These are phyloP conservation scores for Rhodotorula glutinis DNA, from an alignment of 1,284 basidiomycete species.

Conservation along the genomic window DNA sequence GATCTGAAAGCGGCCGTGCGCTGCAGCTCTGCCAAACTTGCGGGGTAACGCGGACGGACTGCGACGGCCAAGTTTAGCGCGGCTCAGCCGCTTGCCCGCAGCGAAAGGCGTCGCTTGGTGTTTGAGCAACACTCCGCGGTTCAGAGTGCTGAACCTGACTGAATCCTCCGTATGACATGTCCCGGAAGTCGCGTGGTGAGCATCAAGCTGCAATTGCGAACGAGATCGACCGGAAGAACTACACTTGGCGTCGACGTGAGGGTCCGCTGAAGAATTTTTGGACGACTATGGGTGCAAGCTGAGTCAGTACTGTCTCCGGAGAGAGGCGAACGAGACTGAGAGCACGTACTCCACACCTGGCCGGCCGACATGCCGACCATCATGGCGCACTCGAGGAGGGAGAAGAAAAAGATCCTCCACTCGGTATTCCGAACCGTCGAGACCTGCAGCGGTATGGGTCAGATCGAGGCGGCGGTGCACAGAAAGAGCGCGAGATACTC, in stretches of 20 bases:
- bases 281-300: not conserved
- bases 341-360: slow-evolving; percentile 41
- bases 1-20: not conserved
- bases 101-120: no score
- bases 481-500: not conserved
- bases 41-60: not conserved
- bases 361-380: slow-evolving; percentile 44
- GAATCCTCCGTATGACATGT: no score
- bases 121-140: no score
- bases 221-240: not conserved
- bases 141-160: no score
- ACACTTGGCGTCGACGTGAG: slow-evolving; percentile 3
- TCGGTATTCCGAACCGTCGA: slow-evolving; percentile 42
- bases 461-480: not conserved
- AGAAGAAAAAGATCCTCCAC: slow-evolving; percentile 42
- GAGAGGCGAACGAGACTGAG: not conserved
- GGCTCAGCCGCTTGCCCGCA: no score
- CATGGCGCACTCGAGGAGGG: slow-evolving; percentile 37
- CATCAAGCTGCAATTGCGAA: not conserved
- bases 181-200: no score
- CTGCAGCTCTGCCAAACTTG: not conserved
- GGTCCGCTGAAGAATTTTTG: slow-evolving; percentile 5
- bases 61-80: not conserved
- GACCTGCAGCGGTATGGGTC: slow-evolving; percentile 22
- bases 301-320: no score